Evolutionary conservation across 805 yeast species (phyloP), one percentile per base, ranked within the genome.

Genomic region (Saccharomycopsis babjevae): DNA sequence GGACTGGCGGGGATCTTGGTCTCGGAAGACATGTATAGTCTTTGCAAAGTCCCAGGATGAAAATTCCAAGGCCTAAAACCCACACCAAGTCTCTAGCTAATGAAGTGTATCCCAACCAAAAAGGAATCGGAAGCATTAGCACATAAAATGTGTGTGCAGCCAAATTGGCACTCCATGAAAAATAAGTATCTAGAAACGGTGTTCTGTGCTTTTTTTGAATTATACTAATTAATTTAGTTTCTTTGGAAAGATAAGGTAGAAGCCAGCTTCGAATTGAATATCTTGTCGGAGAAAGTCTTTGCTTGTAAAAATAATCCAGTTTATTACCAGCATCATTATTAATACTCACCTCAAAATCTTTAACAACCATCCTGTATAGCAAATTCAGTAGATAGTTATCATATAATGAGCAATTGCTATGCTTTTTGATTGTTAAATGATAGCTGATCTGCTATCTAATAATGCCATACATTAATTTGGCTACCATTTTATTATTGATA

Each of bases 61-160:
- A 88, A 52, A 88, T 86, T 4, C 76, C 79, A 70, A 68, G 83
- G 66, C 75, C 89, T 70, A 69, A 70, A 40, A 56, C 92, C 89
- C 68, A 90, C 70, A 61, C 94, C 87, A 71, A 82, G 68, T 89
- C 94, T 61, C 93, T 76, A 0, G 86, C 80, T 34, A 83, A 60
- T 2, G 69, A 69, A 4, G 79, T 76, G 36, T 76, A 78, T 0
- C 96, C 97, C 62, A 85, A 81, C 96, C 97, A 93, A 39, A 83
- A 77, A 13, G 94, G 89, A 10, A 88, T 70, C 0, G 99, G 99
- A 42, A 93, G 78, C 83, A 89, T 84, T 57, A 93, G 71, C 57
- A 94, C 96, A 71, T 93, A 93, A 70, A 94, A 94, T 0, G 97
- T 89, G 72, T 93, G 99, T 5, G 96, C 83, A 0, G 97, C 99